Percentiles rank a stretch among this genome's conserved stretches.
Conservation (phyloP, 2,329 filamentous ascomycete genomes). For the Alternaria brassicicola region DNA sequence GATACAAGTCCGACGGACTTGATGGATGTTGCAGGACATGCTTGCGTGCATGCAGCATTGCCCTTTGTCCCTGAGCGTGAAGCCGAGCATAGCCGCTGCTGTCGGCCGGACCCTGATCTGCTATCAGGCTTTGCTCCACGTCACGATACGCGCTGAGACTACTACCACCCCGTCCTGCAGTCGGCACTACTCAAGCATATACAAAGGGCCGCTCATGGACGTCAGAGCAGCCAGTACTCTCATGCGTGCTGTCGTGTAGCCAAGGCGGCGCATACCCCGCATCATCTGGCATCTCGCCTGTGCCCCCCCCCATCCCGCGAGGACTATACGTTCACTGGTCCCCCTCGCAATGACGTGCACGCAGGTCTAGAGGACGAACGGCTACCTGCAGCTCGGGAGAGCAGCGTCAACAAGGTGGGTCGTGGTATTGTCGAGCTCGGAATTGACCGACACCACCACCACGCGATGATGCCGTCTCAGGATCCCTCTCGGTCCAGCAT, state of each 20-base stretch:
- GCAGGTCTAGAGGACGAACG: conserved; percentile 19
- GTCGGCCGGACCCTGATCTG: conserved; percentile 11
- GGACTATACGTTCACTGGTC: conserved; percentile 8
- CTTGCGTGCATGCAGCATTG: conserved; percentile 25
- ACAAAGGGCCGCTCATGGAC: background rate
- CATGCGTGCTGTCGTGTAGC: conserved; percentile 16
- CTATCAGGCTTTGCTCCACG: conserved; percentile 4
- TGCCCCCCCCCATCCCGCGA: conserved; percentile 19
- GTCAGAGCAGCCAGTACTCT: conserved; percentile 1
- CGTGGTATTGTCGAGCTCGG: conserved; percentile 1
- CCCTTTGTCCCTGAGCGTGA: conserved; percentile 18
- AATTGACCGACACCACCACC: conserved; percentile 6
- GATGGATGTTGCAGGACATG: conserved; percentile 18
- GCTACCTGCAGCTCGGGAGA: conserved; percentile 21
- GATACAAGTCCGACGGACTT: conserved; percentile 11
- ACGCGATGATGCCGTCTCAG: conserved; percentile 4
- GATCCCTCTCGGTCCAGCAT: conserved; percentile 16
- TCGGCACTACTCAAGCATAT: background rate
- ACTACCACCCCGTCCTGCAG: background rate
- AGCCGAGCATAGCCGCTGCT: conserved; percentile 30
- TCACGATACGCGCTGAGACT: conserved; percentile 20
- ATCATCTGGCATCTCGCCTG: conserved; percentile 18
- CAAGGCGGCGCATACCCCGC: conserved; percentile 27
- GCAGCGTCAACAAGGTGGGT: conserved; percentile 3
- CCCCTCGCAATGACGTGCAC: conserved; percentile 21